Base-by-base conservation (phyloP, 805 yeast species). In the Cyberlindnera subsufficiens region DNA sequence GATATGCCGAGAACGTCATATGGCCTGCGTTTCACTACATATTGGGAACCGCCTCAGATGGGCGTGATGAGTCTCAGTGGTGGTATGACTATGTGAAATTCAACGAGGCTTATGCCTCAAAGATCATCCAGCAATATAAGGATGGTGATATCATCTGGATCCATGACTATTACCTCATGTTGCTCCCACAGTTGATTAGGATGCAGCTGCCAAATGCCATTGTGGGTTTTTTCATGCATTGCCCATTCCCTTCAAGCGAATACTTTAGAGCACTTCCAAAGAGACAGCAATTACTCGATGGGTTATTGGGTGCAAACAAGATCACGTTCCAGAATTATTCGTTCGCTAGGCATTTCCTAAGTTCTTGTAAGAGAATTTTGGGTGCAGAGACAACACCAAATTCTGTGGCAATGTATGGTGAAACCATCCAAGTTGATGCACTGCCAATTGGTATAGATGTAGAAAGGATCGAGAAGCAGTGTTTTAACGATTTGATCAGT, bases 1-100 rank as follows among this genome's bases (percentile, higher is more conserved):
- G 73, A 51, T 91, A 87, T 58, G 95, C 97, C 1, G 98, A 91
- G 59, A 79, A 84, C 54, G 82, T 82, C 17, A 68, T 93, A 25
- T 93, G 99, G 98, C 96, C 96, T 1, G 83, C 88, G 3, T 80
- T 91, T 64, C 99, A 93, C 59, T 93, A 93, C 66, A 88, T 93
- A 61, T 84, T 87, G 63, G 82, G 82, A 35, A 82, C 82, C 43
- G 76, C 84, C 0, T 73, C 80, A 3, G 83, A 83, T 58, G 86
- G 86, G 5, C 71, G 75, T 27, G 78, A 74, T 32, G 91, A 86
- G 58, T 74, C 79, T 36, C 72, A 76, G 37, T 89, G 96, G 96
- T 80, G 82, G 82, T 75, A 82, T 60, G 95, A 86, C 59, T 93
- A 93, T 59, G 95, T 88, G 38, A 79, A 75, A 56, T 84, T 89